Conservation (phyloP, 768 basidiomycete genomes). For the Coprinellus micaceus region DNA sequence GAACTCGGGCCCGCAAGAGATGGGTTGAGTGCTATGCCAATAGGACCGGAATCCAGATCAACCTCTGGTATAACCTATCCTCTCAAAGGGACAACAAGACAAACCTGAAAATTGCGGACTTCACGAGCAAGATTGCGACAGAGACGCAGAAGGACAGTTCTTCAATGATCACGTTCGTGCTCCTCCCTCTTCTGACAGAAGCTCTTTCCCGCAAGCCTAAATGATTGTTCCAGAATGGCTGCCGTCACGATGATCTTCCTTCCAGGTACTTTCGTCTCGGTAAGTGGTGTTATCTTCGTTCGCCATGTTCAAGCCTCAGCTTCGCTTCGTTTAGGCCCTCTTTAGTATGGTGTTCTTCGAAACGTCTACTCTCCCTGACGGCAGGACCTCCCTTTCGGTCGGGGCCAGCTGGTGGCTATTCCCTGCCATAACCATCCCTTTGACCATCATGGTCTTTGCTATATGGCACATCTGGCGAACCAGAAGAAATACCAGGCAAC, state of each 20-base stretch:
- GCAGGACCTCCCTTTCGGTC: slow-evolving; percentile 13
- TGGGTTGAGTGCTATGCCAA: slow-evolving; percentile 20
- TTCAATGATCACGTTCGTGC: slow-evolving; percentile 25
- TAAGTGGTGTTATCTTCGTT: slow-evolving; percentile 2
- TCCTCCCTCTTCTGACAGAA: too few relatives aligned
- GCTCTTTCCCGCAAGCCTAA: too few relatives aligned
- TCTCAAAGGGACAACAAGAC: slow-evolving; percentile 18
- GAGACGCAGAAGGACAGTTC: slow-evolving; percentile 22
- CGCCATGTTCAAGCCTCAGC: background rate
- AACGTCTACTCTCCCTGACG: too few relatives aligned
- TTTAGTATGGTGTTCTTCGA: slow-evolving; percentile 26
- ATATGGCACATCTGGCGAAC: slow-evolving; percentile 12
- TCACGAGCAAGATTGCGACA: slow-evolving; percentile 19
- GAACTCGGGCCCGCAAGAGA: slow-evolving; percentile 5
- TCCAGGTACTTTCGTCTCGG: slow-evolving; percentile 25
- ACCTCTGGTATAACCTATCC: slow-evolving; percentile 19
- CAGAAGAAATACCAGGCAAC: background rate
- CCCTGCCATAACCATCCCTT: slow-evolving; percentile 19
- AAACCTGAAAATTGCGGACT: slow-evolving; percentile 17
- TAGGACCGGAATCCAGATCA: slow-evolving; percentile 18
- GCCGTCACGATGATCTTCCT: slow-evolving; percentile 26
- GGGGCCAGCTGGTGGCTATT: slow-evolving; percentile 18
- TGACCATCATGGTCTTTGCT: slow-evolving; percentile 18
- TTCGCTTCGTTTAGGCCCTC: slow-evolving; percentile 11
- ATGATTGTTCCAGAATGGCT: slow-evolving; percentile 22